Evolutionary conservation across 805 yeast genomes (phyloP).

Genomic region (Candida adriatica): DNA sequence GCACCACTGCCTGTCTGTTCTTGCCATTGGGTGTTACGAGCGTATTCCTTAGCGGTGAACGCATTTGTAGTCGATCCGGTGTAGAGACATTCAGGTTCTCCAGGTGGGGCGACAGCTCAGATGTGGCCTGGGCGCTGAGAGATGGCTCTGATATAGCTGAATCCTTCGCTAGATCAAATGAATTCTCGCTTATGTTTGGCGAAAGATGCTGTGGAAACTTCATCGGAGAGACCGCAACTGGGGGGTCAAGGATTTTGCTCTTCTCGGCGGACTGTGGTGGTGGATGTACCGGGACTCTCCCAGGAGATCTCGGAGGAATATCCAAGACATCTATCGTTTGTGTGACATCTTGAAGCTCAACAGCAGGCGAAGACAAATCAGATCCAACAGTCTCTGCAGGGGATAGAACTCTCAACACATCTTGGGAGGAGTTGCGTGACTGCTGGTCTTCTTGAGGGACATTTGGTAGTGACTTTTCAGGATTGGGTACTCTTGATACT

Average conservation of each 20-base stretch:
- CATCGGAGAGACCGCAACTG: slow-evolving; percentile 16
- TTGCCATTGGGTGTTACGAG: slow-evolving; percentile 17
- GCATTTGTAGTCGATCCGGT: slow-evolving; percentile 3
- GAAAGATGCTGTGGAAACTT: slow-evolving; percentile 10
- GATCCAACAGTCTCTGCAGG: slow-evolving; percentile 17
- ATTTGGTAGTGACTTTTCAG: slow-evolving; percentile 19
- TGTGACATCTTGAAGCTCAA: slow-evolving; percentile 3
- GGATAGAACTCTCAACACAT: slow-evolving; percentile 7
- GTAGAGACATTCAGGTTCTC: slow-evolving; percentile 5
- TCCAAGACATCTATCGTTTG: slow-evolving; percentile 5
- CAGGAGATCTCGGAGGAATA: slow-evolving; percentile 21
- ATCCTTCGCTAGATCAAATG: not conserved
- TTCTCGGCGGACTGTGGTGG: slow-evolving; percentile 1
- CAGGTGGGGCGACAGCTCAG: slow-evolving; percentile 2
- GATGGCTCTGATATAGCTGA: not conserved
- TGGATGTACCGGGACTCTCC: slow-evolving; percentile 7
- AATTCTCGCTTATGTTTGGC: slow-evolving; percentile 3
- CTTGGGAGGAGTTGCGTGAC: slow-evolving; percentile 9
- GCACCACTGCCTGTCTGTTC: slow-evolving; percentile 21
- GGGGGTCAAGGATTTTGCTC: slow-evolving; percentile 13
- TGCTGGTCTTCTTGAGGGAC: slow-evolving; percentile 12
- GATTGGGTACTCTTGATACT: slow-evolving; percentile 6
- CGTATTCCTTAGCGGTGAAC: slow-evolving; percentile 16
- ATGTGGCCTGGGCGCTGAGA: not conserved
- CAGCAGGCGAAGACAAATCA: slow-evolving; percentile 10